Evolutionary conservation across 306 rosid species (phyloP).

Genomic region (Chamaecrista fasciculata): DNA sequence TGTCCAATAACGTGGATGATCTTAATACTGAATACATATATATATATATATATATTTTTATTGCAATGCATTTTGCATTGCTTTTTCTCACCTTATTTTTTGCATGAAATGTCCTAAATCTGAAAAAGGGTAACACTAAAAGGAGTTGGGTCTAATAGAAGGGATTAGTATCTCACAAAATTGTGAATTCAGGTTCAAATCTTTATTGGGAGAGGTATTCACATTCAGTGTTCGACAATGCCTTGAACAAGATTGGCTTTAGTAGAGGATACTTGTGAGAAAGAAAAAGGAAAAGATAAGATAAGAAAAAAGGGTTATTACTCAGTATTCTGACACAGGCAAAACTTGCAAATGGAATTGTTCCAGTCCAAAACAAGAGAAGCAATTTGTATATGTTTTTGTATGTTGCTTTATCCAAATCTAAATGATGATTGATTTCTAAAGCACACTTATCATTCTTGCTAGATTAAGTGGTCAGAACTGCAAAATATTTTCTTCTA

Average conservation of each 20-base stretch:
- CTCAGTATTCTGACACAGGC: neutral
- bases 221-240: no score
- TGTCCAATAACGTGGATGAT: neutral
- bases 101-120: neutral
- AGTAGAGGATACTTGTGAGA: no score
- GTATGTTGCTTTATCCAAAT: conserved; percentile 1
- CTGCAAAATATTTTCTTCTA: conserved; percentile 13
- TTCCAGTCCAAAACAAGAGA: neutral
- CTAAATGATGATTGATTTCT: conserved; percentile 10
- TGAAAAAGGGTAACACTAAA: neutral
- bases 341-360: conserved; percentile 7
- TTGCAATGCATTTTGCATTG: neutral
- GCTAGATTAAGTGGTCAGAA: neutral
- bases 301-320: neutral
- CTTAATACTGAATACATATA: no score
- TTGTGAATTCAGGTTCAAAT: no score
- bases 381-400: conserved; percentile 10
- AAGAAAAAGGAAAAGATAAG: no score
- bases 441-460: neutral
- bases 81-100: conserved; percentile 9
- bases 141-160: no score
- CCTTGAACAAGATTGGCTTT: no score
- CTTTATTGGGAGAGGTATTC: no score
- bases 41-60: neutral
- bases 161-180: no score